A percentile compares a stretch with the other conserved stretches of the same genome.
These are phyloP conservation scores for Russula sp. DNA, from an alignment of 768 basidiomycete genomes.

Conservation along the genomic window DNA sequence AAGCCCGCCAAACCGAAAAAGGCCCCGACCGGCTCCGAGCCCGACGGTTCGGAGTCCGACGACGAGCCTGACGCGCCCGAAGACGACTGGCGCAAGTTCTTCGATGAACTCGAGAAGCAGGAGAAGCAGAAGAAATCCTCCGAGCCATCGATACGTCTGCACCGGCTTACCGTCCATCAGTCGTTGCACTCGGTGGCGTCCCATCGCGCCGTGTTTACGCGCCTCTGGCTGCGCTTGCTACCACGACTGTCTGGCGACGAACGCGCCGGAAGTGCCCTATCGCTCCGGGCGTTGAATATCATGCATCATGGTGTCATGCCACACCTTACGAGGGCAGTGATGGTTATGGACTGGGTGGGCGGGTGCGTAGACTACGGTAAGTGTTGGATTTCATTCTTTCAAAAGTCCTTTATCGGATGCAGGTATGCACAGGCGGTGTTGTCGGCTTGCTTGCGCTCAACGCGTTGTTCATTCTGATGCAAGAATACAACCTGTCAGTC, in stretches of 20 bases:
- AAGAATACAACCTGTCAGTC: conserved; percentile 85
- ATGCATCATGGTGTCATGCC: conserved; percentile 84
- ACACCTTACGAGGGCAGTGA: conserved; percentile 66
- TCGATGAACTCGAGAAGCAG: conserved; percentile 51
- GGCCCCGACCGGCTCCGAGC: conserved; percentile 13
- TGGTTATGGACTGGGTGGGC: conserved; percentile 91
- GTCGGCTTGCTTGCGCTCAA: conserved; percentile 88
- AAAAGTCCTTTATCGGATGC: background rate
- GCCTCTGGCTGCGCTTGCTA: conserved; percentile 71
- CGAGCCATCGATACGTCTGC: conserved; percentile 42
- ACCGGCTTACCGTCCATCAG: conserved; percentile 67
- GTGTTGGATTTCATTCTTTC: conserved; percentile 24
- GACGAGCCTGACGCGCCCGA: conserved; percentile 36
- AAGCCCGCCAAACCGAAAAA: conserved; percentile 47
- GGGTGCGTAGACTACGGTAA: conserved; percentile 76
- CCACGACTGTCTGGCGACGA: conserved; percentile 45
- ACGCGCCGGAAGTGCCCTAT: conserved; percentile 35
- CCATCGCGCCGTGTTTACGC: conserved; percentile 76
- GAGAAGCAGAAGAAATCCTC: conserved; percentile 35
- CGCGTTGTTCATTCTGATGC: conserved; percentile 85
- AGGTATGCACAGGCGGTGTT: conserved; percentile 53
- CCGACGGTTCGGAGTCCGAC: conserved; percentile 27
- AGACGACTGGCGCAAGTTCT: conserved; percentile 80
- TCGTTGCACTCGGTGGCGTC: conserved; percentile 70
- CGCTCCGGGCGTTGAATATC: conserved; percentile 60